Base-by-base conservation (phyloP, 495 filamentous ascomycete species). In the Diplogelasinospora grovesii region DNA sequence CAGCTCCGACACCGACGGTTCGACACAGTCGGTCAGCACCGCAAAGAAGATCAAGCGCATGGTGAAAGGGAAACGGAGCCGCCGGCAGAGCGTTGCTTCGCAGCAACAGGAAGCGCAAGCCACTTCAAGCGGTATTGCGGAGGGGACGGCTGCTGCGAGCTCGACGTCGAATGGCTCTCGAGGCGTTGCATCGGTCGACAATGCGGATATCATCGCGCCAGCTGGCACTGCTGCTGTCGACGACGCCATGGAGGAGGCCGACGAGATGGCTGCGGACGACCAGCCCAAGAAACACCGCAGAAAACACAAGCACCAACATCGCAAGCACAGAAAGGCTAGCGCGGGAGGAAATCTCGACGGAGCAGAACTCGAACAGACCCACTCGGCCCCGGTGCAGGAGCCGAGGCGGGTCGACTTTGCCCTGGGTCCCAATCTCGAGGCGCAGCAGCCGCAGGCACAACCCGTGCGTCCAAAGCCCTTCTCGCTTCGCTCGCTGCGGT, bases 401-500 rank as follows among this genome's bases (percentile, higher is more conserved):
- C 14, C 23, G 11, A 40, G 22, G 13, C 53, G 52, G 14, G 55
- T 67, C n/a, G 63, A 52, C 24, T 67, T 68, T 29, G 56, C 53
- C 6, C 51, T 63, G 3, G 52, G 53, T 6, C 32, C 56, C 10
- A 22, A 50, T 11, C 46, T 46, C 20, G 41, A 33, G 25, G 39
- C 39, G 6, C 50, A 45, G 22, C 39, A 33, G 25, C 36, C 39
- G 6, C 50, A 45, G 22, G 14, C 9, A 8, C 30, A 25, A 10
- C 25, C n/a, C 14, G n/a, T 24, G 11, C 27, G 50, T 13, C 45
- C 51, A 27, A 59, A 57, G 31, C 59, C 69, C 8, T 73, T 72
- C 51, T 65, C 55, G 27, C 49, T 77, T 22, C 64, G 67, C 24
- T 54, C 82, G 23, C 60, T 86, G 2, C 75, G 79, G 3, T 33